These are phyloP conservation scores for Plectosphaerella sp. DNA, from an alignment of 2,329 filamentous ascomycete genomes.

Conservation along the genomic window DNA sequence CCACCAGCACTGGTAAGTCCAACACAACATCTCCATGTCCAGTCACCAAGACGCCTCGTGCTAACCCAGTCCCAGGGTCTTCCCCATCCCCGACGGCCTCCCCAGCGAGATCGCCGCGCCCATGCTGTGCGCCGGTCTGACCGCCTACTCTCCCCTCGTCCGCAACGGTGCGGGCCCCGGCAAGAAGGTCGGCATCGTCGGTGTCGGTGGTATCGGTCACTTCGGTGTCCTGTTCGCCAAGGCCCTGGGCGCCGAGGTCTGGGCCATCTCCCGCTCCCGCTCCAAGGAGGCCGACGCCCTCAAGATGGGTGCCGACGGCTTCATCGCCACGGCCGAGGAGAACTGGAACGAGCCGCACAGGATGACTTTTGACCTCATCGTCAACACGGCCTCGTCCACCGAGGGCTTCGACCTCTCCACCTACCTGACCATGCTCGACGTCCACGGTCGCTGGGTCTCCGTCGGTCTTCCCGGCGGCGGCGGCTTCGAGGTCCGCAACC, in stretches of 20 bases:
- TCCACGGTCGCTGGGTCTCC: slow-evolving; percentile 75
- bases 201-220: slow-evolving; percentile 68
- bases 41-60: neutral
- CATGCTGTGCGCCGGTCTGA: slow-evolving; percentile 83
- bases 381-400: slow-evolving; percentile 69
- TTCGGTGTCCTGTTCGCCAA: slow-evolving; percentile 67
- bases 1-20: slow-evolving; percentile 65
- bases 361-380: slow-evolving; percentile 69
- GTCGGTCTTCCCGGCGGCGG: slow-evolving; percentile 77
- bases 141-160: slow-evolving; percentile 72
- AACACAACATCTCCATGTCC: neutral
- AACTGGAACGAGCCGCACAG: slow-evolving; percentile 53
- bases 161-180: slow-evolving; percentile 72
- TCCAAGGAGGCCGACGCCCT: slow-evolving; percentile 55
- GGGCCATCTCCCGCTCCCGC: slow-evolving; percentile 56
- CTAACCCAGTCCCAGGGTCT: slow-evolving; percentile 23
- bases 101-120: slow-evolving; percentile 61
- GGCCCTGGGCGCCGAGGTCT: slow-evolving; percentile 59
- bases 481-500: slow-evolving; percentile 65
- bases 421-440: slow-evolving; percentile 76
- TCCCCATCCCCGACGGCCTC: slow-evolving; percentile 72
- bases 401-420: slow-evolving; percentile 63
- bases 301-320: slow-evolving; percentile 57
- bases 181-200: slow-evolving; percentile 73
- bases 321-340: slow-evolving; percentile 52